phyloP scores from a whole-genome alignment of 2,329 filamentous ascomycete species.

The Diaporthe helianthi region DNA sequence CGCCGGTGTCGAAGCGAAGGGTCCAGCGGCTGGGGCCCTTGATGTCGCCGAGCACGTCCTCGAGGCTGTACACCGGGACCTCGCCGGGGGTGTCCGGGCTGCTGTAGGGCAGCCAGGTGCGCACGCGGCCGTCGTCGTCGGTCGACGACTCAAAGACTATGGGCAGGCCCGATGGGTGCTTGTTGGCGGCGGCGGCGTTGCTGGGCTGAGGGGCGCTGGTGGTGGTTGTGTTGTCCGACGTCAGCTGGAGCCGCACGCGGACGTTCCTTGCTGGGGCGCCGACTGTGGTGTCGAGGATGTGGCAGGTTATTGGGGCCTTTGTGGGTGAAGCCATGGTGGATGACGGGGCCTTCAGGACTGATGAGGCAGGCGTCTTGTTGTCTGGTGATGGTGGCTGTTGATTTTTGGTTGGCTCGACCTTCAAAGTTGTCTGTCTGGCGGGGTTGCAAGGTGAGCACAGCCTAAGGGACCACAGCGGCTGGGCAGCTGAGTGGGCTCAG shows the following conservation, averaged over 20 bases:
- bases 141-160: slow-evolving; percentile 71
- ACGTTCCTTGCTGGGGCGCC: slow-evolving; percentile 73
- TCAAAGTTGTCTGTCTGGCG: too few species aligned
- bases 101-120: slow-evolving; percentile 69
- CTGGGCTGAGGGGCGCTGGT: slow-evolving; percentile 41
- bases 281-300: slow-evolving; percentile 82
- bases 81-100: slow-evolving; percentile 58
- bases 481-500: not conserved
- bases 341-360: not conserved
- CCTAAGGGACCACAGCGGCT: not conserved
- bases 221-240: slow-evolving; percentile 39
- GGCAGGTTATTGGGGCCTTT: slow-evolving; percentile 80
- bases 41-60: slow-evolving; percentile 59
- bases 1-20: slow-evolving; percentile 74
- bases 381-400: not conserved
- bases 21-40: slow-evolving; percentile 65
- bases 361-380: not conserved
- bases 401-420: not conserved
- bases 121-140: slow-evolving; percentile 78
- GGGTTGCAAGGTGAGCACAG: not conserved
- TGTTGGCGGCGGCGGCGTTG: slow-evolving; percentile 29
- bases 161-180: slow-evolving; percentile 45
- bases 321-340: slow-evolving; percentile 35
- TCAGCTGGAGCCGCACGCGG: slow-evolving; percentile 68
- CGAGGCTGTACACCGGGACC: slow-evolving; percentile 64